A percentile compares a stretch with the other conserved stretches of the same genome.
Conservation (phyloP, 2,329 filamentous ascomycete species). For the Sclerotinia glacialis region DNA sequence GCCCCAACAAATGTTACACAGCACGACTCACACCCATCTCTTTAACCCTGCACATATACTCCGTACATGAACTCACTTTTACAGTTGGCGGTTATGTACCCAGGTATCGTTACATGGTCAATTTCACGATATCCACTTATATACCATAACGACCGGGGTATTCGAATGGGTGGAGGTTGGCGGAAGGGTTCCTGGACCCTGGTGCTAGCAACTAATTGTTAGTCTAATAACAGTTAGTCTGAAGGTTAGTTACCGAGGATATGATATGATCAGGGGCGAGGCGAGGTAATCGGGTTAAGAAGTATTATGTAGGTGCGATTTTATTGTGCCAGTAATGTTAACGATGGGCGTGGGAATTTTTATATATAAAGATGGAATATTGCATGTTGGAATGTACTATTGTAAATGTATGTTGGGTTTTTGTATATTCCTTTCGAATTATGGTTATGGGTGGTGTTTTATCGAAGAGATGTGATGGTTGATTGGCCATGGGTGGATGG, state of each 20-base stretch:
- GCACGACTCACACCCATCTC: neutral
- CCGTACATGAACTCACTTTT: neutral
- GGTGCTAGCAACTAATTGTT: neutral
- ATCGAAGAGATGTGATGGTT: neutral
- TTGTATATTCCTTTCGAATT: neutral
- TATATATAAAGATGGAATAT: neutral
- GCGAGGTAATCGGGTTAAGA: neutral
- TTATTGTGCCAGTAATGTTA: neutral
- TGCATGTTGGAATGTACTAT: neutral
- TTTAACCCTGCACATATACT: neutral
- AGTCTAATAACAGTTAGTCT: neutral
- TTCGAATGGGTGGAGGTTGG: too few species aligned
- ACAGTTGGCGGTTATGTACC: neutral
- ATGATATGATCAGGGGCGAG: neutral
- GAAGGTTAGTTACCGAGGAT: neutral
- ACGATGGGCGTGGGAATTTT: neutral
- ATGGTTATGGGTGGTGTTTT: neutral
- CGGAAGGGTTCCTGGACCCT: neutral
- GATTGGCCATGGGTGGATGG: neutral
- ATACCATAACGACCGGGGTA: neutral
- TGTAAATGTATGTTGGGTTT: neutral
- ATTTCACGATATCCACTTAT: neutral
- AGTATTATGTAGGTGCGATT: neutral
- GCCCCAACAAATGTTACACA: neutral
- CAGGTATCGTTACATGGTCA: neutral